Evolutionary conservation across 2,329 filamentous ascomycete species (phyloP).

Genomic region (Lecanicillium sp.): DNA sequence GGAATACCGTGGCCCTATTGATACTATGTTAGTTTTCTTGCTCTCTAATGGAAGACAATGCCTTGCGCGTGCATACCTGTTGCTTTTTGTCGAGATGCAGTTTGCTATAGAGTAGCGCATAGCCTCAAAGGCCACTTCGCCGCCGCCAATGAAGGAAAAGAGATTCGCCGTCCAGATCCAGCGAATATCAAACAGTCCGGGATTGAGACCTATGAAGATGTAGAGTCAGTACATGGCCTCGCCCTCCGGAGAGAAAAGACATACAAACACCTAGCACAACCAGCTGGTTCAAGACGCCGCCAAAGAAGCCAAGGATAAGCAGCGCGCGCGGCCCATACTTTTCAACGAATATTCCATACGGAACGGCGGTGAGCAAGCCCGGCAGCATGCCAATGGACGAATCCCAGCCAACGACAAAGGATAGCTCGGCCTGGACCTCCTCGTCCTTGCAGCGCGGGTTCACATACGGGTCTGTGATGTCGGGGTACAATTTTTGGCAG

Average conservation of each 20-base stretch:
- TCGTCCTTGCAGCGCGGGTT: neutral
- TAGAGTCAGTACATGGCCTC: neutral
- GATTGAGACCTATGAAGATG: neutral
- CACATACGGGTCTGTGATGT: neutral
- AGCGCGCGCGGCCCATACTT: neutral
- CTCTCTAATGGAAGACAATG: too few relatives aligned
- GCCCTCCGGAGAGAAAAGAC: neutral
- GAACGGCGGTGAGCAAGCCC: neutral
- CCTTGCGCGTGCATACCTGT: slow-evolving; percentile 1
- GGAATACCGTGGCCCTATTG: neutral
- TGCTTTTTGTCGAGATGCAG: neutral
- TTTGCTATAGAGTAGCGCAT: neutral
- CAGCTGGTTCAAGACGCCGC: neutral
- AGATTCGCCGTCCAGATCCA: neutral
- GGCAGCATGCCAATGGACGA: neutral
- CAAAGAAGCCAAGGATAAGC: neutral
- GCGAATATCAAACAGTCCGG: slow-evolving; percentile 1
- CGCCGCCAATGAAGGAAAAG: neutral
- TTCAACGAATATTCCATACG: neutral
- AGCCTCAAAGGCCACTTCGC: neutral
- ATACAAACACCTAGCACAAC: neutral
- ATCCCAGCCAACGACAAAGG: neutral
- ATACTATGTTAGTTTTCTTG: neutral
- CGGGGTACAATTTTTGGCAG: neutral
- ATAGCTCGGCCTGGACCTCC: neutral